Conservation (phyloP, 2,329 filamentous ascomycete genomes). For the Trichoderma koningiopsis region DNA sequence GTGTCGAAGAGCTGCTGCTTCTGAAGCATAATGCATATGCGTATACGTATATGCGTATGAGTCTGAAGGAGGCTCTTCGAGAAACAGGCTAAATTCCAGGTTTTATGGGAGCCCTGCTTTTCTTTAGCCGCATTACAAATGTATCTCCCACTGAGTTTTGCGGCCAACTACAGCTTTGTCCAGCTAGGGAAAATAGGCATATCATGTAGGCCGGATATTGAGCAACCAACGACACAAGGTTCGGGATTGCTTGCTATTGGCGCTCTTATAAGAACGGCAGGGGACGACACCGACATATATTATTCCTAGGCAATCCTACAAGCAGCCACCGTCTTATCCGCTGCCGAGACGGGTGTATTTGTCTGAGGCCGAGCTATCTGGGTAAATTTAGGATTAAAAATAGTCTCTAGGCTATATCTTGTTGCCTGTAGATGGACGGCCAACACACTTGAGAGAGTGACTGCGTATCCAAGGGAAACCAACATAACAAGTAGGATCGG, state of each 20-base stretch:
- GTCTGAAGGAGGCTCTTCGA: neutral
- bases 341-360: neutral
- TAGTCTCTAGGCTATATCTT: neutral
- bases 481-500: neutral
- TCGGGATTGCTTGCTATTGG: neutral
- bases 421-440: neutral
- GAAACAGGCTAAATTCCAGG: neutral
- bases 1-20: neutral
- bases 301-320: neutral
- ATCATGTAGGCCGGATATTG: neutral
- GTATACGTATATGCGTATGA: neutral
- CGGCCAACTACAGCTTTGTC: neutral
- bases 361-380: neutral
- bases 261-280: neutral
- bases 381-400: neutral
- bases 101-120: neutral
- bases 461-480: neutral
- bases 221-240: neutral
- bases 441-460: neutral
- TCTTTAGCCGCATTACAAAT: neutral
- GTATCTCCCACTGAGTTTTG: neutral
- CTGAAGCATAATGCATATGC: neutral
- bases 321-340: neutral
- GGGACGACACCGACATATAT: neutral
- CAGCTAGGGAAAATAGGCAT: neutral